Conservation (phyloP, 768 basidiomycete genomes). For the Mycena alexandri region DNA sequence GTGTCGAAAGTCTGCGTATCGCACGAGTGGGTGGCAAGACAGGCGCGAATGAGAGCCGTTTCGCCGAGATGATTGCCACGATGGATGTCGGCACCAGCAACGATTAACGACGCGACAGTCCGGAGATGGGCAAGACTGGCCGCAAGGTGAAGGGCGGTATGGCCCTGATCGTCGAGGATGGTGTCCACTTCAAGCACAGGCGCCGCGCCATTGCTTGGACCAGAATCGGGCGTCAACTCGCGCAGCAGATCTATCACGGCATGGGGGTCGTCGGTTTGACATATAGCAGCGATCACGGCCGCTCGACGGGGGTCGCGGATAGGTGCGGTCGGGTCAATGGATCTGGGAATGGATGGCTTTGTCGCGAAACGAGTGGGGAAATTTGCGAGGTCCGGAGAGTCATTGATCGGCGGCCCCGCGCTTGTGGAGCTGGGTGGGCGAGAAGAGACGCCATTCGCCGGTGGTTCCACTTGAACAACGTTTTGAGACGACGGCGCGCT, state of each 20-base stretch:
- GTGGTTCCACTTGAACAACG: conserved; percentile 45
- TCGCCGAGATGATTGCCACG: conserved; percentile 95
- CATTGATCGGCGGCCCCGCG: conserved; percentile 53
- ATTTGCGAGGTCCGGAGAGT: conserved; percentile 56
- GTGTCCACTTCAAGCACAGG: conserved; percentile 75
- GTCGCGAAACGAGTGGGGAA: conserved; percentile 75
- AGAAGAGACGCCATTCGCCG: conserved; percentile 62
- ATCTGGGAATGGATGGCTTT: conserved; percentile 67
- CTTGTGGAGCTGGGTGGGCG: conserved; percentile 62
- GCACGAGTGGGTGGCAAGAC: conserved; percentile 88
- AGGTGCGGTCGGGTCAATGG: conserved; percentile 66
- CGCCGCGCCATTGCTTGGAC: conserved; percentile 43
- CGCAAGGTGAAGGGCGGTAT: conserved; percentile 94
- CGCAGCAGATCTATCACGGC: conserved; percentile 75
- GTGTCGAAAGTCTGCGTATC: conserved; percentile 81
- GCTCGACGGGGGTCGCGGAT: conserved; percentile 68
- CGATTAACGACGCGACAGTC: conserved; percentile 78
- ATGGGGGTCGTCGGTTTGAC: conserved; percentile 75
- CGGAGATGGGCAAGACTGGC: conserved; percentile 83
- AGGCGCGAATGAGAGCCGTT: conserved; percentile 93
- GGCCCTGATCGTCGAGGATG: conserved; percentile 94
- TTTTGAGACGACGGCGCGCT: conserved; percentile 48
- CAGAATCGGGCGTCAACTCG: conserved; percentile 65
- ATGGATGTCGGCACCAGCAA: conserved; percentile 86
- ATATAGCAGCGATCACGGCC: conserved; percentile 75